Base-by-base conservation (phyloP, 164 flowering plant genomes). In the Tinospora cordifolia region DNA sequence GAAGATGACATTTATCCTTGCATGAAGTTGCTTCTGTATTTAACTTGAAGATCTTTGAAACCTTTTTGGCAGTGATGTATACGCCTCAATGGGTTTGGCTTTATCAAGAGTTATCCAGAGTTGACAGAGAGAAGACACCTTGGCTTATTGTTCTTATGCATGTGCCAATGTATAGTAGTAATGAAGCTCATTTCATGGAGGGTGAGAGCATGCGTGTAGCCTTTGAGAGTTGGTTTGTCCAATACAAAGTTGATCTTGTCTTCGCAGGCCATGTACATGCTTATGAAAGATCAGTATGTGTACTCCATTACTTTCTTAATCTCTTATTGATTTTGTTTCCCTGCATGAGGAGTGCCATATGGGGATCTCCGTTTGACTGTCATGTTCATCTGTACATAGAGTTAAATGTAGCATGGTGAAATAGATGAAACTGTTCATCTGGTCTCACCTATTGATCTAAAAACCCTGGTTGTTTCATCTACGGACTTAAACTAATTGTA, bases 121-220 rank as follows among this genome's bases (percentile, higher is more conserved):
- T 92, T 47, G 85, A 94, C 77, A 85, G 98, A 70, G 87, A 85
- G 79, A 85, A 88, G 82, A 94, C 99, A 47, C 96, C 99, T 69
- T 94, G 99, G 99, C 87, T 94, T 64, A 89, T 94, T 68, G 93
- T 94, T 75, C 86, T 94, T 38, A 87, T 94, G 97, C 99, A 94
- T 74, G 84, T 75, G 7, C 98, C 99, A 6, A 78, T 90, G 6
- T 94, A 94, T 80, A 94, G 83, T 71, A 92, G 91, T 66, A 89
- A 94, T 72, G 84, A 73, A 69, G 90, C 85, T 8, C 99, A 94
- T 73, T 90, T 77, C 85, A 89, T 88, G 98, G 97, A 94, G 83
- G 99, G 98, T 39, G 99, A 94, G 81, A 85, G 89, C 66, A 94
- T 91, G 92, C 83, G 96, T 71, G 80, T 80, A n/a, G 92, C 74